Percentiles rank a stretch among this genome's conserved stretches.
Evolutionary conservation across 129 eudicot species (phyloP).

Genomic region (sunflower (Helianthus annuus)): DNA sequence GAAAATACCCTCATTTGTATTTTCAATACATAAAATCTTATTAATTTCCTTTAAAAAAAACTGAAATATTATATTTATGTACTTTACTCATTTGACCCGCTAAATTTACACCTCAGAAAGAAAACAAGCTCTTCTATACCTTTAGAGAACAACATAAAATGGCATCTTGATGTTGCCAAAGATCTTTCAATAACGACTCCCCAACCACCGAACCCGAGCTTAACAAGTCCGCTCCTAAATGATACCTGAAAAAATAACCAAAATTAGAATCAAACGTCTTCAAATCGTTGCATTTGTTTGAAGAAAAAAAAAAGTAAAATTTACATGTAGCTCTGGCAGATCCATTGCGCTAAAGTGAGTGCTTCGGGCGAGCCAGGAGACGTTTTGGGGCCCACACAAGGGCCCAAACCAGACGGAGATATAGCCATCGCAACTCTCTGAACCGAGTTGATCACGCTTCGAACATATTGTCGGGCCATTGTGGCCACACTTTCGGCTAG

Average conservation of each 20-base stretch:
- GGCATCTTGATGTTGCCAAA: conserved; percentile 80
- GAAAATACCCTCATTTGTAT: no score
- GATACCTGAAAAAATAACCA: conserved; percentile 43
- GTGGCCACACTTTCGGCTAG: conserved; percentile 71
- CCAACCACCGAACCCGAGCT: conserved; percentile 45
- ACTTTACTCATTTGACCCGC: not conserved
- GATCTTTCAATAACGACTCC: conserved; percentile 67
- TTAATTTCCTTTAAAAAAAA: not conserved
- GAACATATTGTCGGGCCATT: conserved; percentile 83
- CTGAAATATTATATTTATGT: not conserved
- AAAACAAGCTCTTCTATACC: conserved; percentile 14
- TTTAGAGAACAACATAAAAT: conserved; percentile 83
- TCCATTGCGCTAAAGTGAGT: conserved; percentile 74
- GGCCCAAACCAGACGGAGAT: conserved; percentile 63
- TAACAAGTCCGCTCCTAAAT: conserved; percentile 68
- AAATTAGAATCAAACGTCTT: not conserved
- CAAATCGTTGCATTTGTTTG: not conserved
- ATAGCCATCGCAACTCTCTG: conserved; percentile 93
- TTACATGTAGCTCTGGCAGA: conserved; percentile 79
- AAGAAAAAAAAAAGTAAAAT: not conserved
- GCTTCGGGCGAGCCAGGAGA: conserved; percentile 87
- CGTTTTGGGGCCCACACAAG: conserved; percentile 56
- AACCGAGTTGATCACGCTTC: conserved; percentile 73
- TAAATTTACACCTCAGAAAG: not conserved
- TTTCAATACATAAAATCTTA: not conserved